Evolutionary conservation across 2,329 filamentous ascomycete genomes (phyloP).

Genomic region (Aureobasidium mangrovei): DNA sequence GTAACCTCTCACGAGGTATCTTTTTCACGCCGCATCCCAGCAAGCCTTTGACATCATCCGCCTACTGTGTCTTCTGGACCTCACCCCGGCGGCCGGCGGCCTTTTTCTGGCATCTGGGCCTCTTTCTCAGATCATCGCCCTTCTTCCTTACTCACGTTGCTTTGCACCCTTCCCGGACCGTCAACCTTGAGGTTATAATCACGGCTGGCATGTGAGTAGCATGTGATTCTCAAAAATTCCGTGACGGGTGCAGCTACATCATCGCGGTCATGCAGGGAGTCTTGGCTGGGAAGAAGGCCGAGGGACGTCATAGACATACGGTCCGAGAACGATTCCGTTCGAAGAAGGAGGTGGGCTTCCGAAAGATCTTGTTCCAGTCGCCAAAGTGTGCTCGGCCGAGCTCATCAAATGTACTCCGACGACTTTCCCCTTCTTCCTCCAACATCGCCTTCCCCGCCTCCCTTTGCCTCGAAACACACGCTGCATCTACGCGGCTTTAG

Average conservation of each 20-base stretch:
- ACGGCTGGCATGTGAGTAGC: background rate
- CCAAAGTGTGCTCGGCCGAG: conserved; percentile 7
- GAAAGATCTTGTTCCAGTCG: background rate
- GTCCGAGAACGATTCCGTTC: background rate
- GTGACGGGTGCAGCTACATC: background rate
- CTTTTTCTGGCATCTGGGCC: background rate
- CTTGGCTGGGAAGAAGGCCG: background rate
- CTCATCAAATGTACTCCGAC: background rate
- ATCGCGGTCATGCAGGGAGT: background rate
- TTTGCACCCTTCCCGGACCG: background rate
- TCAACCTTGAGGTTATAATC: background rate
- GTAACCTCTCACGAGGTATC: background rate
- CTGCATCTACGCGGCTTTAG: too few species aligned
- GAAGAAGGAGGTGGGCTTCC: background rate
- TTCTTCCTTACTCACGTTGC: background rate
- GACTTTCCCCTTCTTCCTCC: background rate
- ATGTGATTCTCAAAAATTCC: background rate
- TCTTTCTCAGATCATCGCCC: background rate
- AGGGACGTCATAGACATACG: background rate
- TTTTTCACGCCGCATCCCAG: background rate
- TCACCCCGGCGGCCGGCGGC: background rate
- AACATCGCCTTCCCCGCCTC: background rate
- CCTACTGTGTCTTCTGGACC: background rate
- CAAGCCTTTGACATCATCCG: conserved; percentile 9
- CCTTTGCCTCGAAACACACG: background rate